phyloP scores from a whole-genome alignment of 768 basidiomycete species.

The Inosperma sp. region DNA sequence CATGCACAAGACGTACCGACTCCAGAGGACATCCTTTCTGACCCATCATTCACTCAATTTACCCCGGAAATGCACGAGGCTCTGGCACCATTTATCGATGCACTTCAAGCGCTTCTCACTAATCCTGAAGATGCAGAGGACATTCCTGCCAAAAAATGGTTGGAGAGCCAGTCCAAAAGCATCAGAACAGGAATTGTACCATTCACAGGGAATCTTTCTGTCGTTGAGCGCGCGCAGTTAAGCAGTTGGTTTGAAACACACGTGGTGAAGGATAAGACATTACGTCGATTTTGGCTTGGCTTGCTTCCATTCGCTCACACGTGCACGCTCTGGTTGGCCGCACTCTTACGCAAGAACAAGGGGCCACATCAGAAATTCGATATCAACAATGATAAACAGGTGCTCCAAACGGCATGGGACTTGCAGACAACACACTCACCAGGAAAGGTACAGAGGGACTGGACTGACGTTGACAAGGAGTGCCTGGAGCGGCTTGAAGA shows the following conservation, averaged over 20 bases:
- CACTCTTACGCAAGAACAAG: not conserved
- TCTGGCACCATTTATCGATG: not conserved
- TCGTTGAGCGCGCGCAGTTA: slow-evolving; percentile 10
- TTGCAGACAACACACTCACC: not conserved
- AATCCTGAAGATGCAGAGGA: not conserved
- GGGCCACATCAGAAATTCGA: not conserved
- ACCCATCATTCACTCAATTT: slow-evolving; percentile 1
- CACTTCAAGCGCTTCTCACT: not conserved
- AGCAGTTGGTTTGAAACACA: slow-evolving; percentile 11
- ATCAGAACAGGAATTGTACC: not conserved
- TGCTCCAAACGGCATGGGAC: not conserved
- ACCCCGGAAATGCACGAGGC: not conserved
- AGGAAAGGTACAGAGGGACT: slow-evolving; percentile 9
- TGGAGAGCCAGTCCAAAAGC: not conserved
- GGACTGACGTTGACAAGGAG: slow-evolving; percentile 21
- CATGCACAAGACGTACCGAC: slow-evolving; percentile 7
- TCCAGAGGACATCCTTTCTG: slow-evolving; percentile 8
- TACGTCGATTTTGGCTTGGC: slow-evolving; percentile 4
- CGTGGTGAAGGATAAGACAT: not conserved
- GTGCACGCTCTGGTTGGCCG: slow-evolving; percentile 6
- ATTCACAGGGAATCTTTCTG: slow-evolving; percentile 7
- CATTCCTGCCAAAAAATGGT: slow-evolving; percentile 11
- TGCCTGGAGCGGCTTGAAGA: slow-evolving; percentile 16
- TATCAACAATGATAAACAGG: not conserved
- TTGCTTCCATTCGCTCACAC: slow-evolving; percentile 7